phyloP scores from a whole-genome alignment of 768 basidiomycete genomes.

The Antrodiella citrinella region DNA sequence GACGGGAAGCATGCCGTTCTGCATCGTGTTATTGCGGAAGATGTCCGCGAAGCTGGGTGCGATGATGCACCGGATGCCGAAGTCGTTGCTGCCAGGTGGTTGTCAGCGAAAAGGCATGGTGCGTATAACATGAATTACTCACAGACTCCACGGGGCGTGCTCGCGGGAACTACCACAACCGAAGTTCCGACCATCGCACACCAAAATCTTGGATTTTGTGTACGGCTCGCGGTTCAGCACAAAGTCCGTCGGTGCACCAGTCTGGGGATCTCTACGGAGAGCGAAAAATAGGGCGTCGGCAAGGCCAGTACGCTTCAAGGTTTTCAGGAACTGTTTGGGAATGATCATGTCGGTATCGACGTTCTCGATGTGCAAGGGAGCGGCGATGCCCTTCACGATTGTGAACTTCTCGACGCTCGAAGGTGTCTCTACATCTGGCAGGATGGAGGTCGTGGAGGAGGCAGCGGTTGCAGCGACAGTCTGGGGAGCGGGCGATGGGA shows the following conservation, averaged over 20 bases:
- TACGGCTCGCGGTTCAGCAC: constrained; percentile 54
- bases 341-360: constrained; percentile 65
- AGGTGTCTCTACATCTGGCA: constrained; percentile 22
- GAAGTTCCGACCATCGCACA: constrained; percentile 54
- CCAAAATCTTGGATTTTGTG: constrained; percentile 42
- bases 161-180: constrained; percentile 57
- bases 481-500: constrained; percentile 30
- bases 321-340: constrained; percentile 61
- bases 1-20: constrained; percentile 58
- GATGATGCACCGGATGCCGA: constrained; percentile 56
- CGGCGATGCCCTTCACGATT: constrained; percentile 42
- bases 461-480: constrained; percentile 4
- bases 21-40: constrained; percentile 54
- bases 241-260: constrained; percentile 49
- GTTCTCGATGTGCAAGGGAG: constrained; percentile 46
- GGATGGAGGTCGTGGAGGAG: constrained; percentile 5
- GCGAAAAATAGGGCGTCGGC: constrained; percentile 51
- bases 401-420: constrained; percentile 35
- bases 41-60: constrained; percentile 59
- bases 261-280: constrained; percentile 40
- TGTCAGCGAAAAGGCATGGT: too few relatives aligned
- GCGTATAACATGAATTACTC: constrained; percentile 13
- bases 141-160: constrained; percentile 53
- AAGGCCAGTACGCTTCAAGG: constrained; percentile 55
- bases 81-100: constrained; percentile 48